These are phyloP conservation scores for Proliferodiscus dingleyae DNA, from an alignment of 2,329 filamentous ascomycete species.

Conservation along the genomic window DNA sequence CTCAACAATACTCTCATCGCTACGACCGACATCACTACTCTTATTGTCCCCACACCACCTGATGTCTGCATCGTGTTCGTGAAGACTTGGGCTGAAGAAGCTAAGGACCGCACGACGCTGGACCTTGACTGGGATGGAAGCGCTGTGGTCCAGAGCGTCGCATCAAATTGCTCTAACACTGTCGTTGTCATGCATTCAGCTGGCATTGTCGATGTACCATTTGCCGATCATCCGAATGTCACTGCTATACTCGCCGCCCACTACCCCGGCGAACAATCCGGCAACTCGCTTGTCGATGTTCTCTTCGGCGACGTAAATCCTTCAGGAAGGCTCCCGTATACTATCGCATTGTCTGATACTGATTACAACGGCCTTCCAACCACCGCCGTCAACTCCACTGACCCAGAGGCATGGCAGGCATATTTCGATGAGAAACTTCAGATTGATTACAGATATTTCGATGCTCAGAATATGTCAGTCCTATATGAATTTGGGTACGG, in stretches of 20 bases:
- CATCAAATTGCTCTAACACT: slow-evolving; percentile 46
- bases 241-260: slow-evolving; percentile 76
- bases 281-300: slow-evolving; percentile 71
- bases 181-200: slow-evolving; percentile 62
- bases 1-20: slow-evolving; percentile 38
- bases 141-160: slow-evolving; percentile 37
- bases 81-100: slow-evolving; percentile 68
- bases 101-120: slow-evolving; percentile 50
- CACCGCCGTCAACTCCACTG: slow-evolving; percentile 68
- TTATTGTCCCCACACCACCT: slow-evolving; percentile 39
- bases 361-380: slow-evolving; percentile 48
- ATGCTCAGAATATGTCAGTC: slow-evolving; percentile 34
- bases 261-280: slow-evolving; percentile 78
- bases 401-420: slow-evolving; percentile 62
- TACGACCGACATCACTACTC: slow-evolving; percentile 20
- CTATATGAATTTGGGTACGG: slow-evolving; percentile 42
- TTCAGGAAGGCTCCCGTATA: slow-evolving; percentile 72
- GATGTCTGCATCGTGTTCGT: slow-evolving; percentile 65
- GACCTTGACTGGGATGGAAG: slow-evolving; percentile 11
- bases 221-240: slow-evolving; percentile 69
- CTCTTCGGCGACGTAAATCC: slow-evolving; percentile 73
- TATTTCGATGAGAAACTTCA: slow-evolving; percentile 44
- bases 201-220: slow-evolving; percentile 60
- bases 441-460: slow-evolving; percentile 50
- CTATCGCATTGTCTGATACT: slow-evolving; percentile 45